Evolutionary conservation across 2,329 filamentous ascomycete species (phyloP).

Genomic region (Tolypocladium tundrense): DNA sequence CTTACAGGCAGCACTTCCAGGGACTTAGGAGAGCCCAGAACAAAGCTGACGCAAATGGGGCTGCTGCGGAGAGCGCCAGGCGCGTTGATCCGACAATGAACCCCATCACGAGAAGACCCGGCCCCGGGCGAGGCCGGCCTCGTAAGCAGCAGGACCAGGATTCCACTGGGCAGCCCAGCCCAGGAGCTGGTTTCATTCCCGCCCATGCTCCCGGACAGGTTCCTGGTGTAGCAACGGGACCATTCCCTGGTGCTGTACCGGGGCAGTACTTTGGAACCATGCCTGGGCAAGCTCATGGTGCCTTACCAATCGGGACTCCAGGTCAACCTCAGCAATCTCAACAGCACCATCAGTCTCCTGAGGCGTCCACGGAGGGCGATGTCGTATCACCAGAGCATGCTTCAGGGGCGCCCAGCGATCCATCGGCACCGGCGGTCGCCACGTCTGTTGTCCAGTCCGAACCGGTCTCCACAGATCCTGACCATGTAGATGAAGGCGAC

Average conservation of each 20-base stretch:
- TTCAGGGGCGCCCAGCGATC: neutral
- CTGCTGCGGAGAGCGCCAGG: constrained; percentile 21
- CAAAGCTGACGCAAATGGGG: constrained; percentile 34
- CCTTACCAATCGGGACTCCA: neutral
- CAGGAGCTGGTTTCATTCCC: constrained; percentile 1
- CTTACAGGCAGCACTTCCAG: constrained; percentile 49
- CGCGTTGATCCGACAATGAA: constrained; percentile 42
- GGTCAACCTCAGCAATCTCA: neutral
- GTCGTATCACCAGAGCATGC: neutral
- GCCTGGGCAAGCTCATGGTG: neutral
- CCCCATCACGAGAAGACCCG: constrained; percentile 50
- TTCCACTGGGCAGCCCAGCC: constrained; percentile 4
- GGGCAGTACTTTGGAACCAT: neutral
- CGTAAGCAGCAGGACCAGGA: constrained; percentile 29
- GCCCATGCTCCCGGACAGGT: neutral
- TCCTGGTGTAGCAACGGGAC: neutral
- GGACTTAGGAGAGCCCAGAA: constrained; percentile 45
- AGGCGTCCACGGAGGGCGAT: neutral
- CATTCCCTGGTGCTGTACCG: neutral
- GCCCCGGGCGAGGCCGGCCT: constrained; percentile 45
- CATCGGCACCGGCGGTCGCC: neutral
- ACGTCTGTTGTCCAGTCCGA: neutral
- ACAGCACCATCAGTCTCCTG: neutral
- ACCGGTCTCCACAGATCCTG: neutral
- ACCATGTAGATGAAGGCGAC: neutral